Evolutionary conservation across 2,329 filamentous ascomycete genomes (phyloP).

Genomic region (Exophiala dermatitidis): DNA sequence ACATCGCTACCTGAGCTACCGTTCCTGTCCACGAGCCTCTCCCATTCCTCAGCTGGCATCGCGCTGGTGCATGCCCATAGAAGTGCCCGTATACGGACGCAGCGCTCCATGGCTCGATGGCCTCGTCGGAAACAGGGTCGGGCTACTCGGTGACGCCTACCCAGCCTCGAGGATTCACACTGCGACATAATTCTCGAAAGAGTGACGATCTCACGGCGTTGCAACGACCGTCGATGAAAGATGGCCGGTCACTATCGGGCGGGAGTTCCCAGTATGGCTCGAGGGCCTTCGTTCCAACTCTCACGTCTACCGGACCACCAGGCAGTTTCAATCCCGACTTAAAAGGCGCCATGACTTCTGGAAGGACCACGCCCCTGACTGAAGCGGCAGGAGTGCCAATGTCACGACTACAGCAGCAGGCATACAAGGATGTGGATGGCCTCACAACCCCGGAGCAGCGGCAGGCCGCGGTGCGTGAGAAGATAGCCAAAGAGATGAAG

Average conservation of each 20-base stretch:
- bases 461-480: conserved; percentile 68
- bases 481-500: conserved; percentile 90
- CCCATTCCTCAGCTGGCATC: conserved; percentile 3
- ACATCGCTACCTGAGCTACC: background rate
- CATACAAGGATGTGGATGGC: conserved; percentile 54
- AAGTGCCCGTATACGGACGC: conserved; percentile 7
- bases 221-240: conserved; percentile 35
- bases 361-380: conserved; percentile 48
- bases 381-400: conserved; percentile 12
- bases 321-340: conserved; percentile 89
- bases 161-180: conserved; percentile 25
- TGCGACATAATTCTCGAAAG: conserved; percentile 23
- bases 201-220: conserved; percentile 35
- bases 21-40: conserved; percentile 3
- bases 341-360: conserved; percentile 59
- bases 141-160: conserved; percentile 31
- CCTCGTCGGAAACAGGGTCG: conserved; percentile 25
- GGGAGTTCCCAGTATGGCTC: conserved; percentile 57
- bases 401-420: conserved; percentile 10
- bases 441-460: conserved; percentile 59
- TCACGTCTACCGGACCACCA: conserved; percentile 48
- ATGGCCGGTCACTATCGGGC: conserved; percentile 51
- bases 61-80: background rate
- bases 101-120: conserved; percentile 27
- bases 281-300: conserved; percentile 57